Evolutionary conservation across 768 basidiomycete genomes (phyloP).

Genomic region (Suillus subalutaceus): DNA sequence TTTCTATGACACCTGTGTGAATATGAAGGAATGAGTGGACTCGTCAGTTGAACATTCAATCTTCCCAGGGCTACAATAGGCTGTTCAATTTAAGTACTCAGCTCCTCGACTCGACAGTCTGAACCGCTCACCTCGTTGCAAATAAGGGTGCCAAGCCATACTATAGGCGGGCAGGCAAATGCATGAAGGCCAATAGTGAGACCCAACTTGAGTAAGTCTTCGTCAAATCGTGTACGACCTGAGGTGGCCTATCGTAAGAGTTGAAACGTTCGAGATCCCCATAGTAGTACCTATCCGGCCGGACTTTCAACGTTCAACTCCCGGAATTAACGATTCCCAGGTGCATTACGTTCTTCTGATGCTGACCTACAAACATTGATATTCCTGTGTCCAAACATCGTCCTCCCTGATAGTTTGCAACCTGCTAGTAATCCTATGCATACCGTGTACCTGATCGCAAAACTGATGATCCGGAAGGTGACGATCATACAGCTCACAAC

Average conservation of each 20-base stretch:
- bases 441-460: slow-evolving; percentile 4
- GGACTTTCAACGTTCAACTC: background rate
- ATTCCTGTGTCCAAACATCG: background rate
- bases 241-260: background rate
- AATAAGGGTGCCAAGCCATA: background rate
- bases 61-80: background rate
- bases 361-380: background rate
- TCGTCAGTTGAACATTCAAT: background rate
- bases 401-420: slow-evolving; percentile 16
- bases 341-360: background rate
- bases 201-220: background rate
- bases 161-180: background rate
- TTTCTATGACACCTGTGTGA: slow-evolving; percentile 1
- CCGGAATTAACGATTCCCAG: background rate
- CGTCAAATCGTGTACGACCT: background rate
- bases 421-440: slow-evolving; percentile 12
- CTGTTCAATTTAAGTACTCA: background rate
- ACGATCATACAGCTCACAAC: background rate
- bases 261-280: background rate
- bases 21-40: background rate
- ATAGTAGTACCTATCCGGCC: too few relatives aligned
- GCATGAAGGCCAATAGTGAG: background rate
- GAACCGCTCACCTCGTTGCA: background rate
- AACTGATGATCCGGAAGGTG: background rate
- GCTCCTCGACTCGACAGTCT: background rate